Conservation (phyloP, 768 basidiomycete species). For the Symmetrospora coprosmae region DNA sequence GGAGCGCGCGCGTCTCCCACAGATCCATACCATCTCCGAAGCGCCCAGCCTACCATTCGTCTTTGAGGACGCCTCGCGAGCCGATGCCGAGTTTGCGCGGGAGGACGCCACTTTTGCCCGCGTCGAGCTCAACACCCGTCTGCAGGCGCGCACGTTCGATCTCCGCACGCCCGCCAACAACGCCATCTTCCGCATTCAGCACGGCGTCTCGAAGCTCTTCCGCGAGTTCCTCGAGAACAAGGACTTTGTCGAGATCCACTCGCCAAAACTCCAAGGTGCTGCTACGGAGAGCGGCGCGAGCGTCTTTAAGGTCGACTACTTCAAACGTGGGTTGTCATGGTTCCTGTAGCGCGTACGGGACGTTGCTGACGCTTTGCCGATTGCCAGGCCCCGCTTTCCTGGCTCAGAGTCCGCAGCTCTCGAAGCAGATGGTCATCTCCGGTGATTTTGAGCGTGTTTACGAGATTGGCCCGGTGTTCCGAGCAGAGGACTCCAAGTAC, state of each 20-base stretch:
- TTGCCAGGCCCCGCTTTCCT: conserved; percentile 66
- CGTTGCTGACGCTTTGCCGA: background rate
- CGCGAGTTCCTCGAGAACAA: conserved; percentile 58
- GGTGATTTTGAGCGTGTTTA: conserved; percentile 97
- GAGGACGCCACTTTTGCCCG: conserved; percentile 44
- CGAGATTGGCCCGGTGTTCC: conserved; percentile 88
- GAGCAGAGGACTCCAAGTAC: conserved; percentile 76
- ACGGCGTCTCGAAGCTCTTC: conserved; percentile 77
- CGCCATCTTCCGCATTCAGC: conserved; percentile 81
- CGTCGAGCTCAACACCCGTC: conserved; percentile 80
- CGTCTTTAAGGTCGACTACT: conserved; percentile 95
- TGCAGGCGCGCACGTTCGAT: conserved; percentile 87
- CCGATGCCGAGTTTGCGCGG: conserved; percentile 52
- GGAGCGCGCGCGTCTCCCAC: too few species aligned
- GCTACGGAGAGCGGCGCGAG: conserved; percentile 93
- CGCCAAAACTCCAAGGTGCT: conserved; percentile 89
- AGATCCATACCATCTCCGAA: conserved; percentile 72
- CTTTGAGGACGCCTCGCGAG: conserved; percentile 76
- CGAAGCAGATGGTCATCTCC: conserved; percentile 98
- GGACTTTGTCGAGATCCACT: conserved; percentile 88
- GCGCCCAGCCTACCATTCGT: conserved; percentile 71
- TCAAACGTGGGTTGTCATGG: conserved; percentile 54
- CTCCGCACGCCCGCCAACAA: conserved; percentile 89
- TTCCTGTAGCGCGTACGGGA: background rate
- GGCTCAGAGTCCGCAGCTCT: conserved; percentile 90